Evolutionary conservation across 2,329 filamentous ascomycete species (phyloP).

Genomic region (Trichophyton benhamiae): DNA sequence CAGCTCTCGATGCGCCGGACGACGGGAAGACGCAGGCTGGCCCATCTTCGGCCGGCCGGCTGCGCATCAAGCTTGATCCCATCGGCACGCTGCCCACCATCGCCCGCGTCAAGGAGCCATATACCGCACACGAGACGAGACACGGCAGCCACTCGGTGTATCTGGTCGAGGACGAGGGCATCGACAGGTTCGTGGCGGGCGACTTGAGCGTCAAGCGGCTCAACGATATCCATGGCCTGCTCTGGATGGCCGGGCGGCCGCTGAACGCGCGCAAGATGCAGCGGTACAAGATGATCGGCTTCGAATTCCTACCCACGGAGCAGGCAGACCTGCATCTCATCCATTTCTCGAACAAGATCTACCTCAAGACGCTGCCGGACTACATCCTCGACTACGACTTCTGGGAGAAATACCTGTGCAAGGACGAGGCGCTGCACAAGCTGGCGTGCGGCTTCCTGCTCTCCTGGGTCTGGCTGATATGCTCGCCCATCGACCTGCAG

Average conservation of each 20-base stretch:
- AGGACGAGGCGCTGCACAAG: conserved; percentile 15
- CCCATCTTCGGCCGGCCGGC: not conserved
- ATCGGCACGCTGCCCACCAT: conserved; percentile 9
- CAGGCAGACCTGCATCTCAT: conserved; percentile 19
- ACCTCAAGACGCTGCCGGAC: conserved; percentile 21
- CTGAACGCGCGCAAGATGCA: conserved; percentile 18
- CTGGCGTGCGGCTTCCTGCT: conserved; percentile 29
- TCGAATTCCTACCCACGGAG: conserved; percentile 18
- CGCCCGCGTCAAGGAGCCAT: not conserved
- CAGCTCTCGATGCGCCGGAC: not conserved
- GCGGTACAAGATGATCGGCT: conserved; percentile 14
- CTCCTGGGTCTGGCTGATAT: conserved; percentile 32
- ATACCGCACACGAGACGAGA: not conserved
- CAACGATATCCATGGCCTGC: conserved; percentile 16
- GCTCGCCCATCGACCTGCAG: conserved; percentile 28
- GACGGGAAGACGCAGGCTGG: not conserved
- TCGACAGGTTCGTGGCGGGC: conserved; percentile 7
- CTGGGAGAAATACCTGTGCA: conserved; percentile 17
- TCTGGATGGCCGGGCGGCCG: conserved; percentile 20
- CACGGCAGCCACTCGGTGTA: conserved; percentile 4
- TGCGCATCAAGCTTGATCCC: not conserved
- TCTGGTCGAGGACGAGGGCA: conserved; percentile 7
- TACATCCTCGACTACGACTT: conserved; percentile 17
- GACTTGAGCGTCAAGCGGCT: conserved; percentile 13
- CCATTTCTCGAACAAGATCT: conserved; percentile 14